Conservation (phyloP, 2,329 filamentous ascomycete species). For the Xylariaceae sp. region DNA sequence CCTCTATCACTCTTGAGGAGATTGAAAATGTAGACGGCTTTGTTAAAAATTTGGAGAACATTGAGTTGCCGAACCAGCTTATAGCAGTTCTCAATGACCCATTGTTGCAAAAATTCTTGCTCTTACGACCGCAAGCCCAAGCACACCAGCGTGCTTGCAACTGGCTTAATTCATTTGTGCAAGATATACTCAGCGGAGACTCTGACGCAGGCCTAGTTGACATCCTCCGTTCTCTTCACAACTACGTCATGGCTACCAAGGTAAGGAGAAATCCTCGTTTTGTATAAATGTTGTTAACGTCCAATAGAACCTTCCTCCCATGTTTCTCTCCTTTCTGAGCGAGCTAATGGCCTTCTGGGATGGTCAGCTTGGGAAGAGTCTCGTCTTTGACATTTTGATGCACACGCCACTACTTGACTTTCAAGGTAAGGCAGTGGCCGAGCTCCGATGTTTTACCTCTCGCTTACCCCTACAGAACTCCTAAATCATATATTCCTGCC, state of each 20-base stretch:
- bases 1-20: conserved; percentile 69
- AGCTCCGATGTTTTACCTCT: not conserved
- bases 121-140: conserved; percentile 56
- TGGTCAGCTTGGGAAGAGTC: conserved; percentile 49
- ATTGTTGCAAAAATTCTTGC: conserved; percentile 71
- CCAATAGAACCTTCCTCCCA: conserved; percentile 40
- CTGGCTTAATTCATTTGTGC: conserved; percentile 55
- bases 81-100: conserved; percentile 73
- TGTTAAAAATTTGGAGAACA: conserved; percentile 68
- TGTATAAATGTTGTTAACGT: conserved; percentile 10
- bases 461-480: conserved; percentile 32
- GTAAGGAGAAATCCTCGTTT: conserved; percentile 33
- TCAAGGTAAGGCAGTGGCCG: conserved; percentile 39
- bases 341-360: conserved; percentile 60
- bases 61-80: conserved; percentile 78
- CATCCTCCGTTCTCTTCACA: conserved; percentile 51
- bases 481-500: conserved; percentile 44
- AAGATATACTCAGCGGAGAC: conserved; percentile 52
- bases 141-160: conserved; percentile 51
- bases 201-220: conserved; percentile 48
- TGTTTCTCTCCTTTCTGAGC: conserved; percentile 47
- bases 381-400: conserved; percentile 56
- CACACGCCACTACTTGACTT: conserved; percentile 54
- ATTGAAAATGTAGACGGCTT: conserved; percentile 68
- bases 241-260: conserved; percentile 55